Evolutionary conservation across 2,329 filamentous ascomycete genomes (phyloP).

Genomic region (Apiospora arundinis): DNA sequence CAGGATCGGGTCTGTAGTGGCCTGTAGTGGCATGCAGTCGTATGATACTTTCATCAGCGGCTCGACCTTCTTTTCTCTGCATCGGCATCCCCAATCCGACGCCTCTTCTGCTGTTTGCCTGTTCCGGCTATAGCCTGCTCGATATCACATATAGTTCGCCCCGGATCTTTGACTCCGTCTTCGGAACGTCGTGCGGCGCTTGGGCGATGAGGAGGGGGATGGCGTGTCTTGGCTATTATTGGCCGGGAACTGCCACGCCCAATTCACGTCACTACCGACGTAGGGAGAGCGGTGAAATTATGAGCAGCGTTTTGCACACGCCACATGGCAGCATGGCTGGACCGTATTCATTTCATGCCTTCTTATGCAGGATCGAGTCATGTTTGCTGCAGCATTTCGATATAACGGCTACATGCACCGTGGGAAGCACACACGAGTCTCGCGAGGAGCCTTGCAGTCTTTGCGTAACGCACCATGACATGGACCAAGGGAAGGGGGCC

Average conservation of each 20-base stretch:
- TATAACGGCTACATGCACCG: background rate
- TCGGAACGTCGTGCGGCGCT: background rate
- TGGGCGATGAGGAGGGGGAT: background rate
- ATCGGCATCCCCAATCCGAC: background rate
- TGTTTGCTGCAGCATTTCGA: background rate
- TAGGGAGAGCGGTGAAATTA: conserved; percentile 5
- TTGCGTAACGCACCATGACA: background rate
- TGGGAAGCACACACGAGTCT: background rate
- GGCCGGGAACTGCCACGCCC: background rate
- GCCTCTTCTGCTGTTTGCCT: background rate
- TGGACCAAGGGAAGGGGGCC: background rate
- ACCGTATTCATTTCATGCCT: background rate
- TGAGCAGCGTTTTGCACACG: background rate
- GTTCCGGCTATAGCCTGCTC: background rate
- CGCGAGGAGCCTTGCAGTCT: background rate
- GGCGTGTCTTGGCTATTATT: conserved; percentile 5
- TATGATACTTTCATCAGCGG: background rate
- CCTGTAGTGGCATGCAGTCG: background rate
- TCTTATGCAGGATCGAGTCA: background rate
- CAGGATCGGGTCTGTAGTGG: background rate
- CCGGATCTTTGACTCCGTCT: background rate
- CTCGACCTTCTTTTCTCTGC: background rate
- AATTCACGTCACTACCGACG: background rate
- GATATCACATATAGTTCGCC: background rate
- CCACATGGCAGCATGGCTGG: background rate